Base-by-base conservation (phyloP, 352 stramenopile genomes). In the Pythium utonaiense region DNA sequence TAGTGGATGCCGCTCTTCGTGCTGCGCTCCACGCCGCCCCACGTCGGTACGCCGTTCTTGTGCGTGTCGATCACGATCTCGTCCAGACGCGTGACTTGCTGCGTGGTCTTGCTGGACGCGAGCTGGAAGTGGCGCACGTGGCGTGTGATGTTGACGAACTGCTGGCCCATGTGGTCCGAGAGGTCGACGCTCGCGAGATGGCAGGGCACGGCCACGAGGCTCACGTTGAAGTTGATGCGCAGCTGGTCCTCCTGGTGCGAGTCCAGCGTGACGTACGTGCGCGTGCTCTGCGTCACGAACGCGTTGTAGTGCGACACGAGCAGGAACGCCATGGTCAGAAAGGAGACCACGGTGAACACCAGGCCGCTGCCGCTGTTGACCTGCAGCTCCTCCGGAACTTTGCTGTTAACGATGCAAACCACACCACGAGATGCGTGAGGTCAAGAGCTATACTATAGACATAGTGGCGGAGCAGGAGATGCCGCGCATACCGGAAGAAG, bases 191-290 rank as follows among this genome's bases (percentile, higher is more conserved):
- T 92, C 25, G 81, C 80, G 57, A 83, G 71, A 19, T 73, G 56
- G 53, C 85, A 94, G 3, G 85, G 83, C 49, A 94, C 72, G 17
- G 82, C 75, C 49, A 89, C 72, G 42, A 94, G 54, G 63, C 78
- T 90, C 30, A 94, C 77, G 63, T 94, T 94, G 56, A 94, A 94
- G 59, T 92, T 92, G 42, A 94, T 86, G 31, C 82, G 82, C 48
- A 94, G 68, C 47, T 82, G 79, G 64, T 92, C 82, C 59, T 94
- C 84, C 63, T 90, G 78, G 59, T 92, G 80, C 55, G 77, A 75
- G 55, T 93, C 82, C 65, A 94, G 73, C 38, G 77, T 63, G 19
- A 93, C 77, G 21, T 73, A 78, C 17, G 78, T 86, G 58, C 74
- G 73, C 40, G 73, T 86, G 41, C 69, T 70, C 9, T 74, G 54